phyloP scores from a whole-genome alignment of 2,329 filamentous ascomycete genomes.

The Colletotrichum sp. region DNA sequence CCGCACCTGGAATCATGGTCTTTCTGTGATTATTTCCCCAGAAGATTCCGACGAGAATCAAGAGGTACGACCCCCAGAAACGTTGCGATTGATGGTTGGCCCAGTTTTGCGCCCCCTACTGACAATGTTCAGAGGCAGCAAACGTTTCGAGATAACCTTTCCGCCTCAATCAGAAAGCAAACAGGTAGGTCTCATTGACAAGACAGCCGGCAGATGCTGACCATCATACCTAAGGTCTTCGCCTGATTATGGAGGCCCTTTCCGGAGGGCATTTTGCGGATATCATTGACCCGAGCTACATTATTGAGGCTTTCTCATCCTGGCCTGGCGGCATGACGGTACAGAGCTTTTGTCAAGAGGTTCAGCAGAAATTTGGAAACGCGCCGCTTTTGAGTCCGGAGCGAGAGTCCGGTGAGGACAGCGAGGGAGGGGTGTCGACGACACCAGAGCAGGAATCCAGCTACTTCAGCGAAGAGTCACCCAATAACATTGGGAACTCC shows the following conservation, averaged over 20 bases:
- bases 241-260: constrained; percentile 27
- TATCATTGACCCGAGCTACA: background rate
- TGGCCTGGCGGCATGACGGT: background rate
- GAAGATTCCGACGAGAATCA: background rate
- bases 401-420: background rate
- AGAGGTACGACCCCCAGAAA: background rate
- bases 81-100: background rate
- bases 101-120: background rate
- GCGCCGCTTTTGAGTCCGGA: background rate
- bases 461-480: background rate
- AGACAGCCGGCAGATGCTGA: background rate
- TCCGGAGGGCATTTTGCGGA: background rate
- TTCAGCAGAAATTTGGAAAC: background rate
- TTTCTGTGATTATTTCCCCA: background rate
- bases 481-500: background rate
- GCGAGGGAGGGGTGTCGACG: background rate
- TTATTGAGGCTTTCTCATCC: background rate
- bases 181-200: background rate
- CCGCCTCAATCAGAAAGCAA: background rate
- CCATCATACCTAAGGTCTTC: constrained; percentile 21
- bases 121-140: background rate
- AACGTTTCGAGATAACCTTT: background rate
- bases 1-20: background rate
- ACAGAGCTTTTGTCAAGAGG: background rate
- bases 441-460: background rate